phyloP scores from a whole-genome alignment of 2,329 filamentous ascomycete genomes.

The Laburnicola sp. region DNA sequence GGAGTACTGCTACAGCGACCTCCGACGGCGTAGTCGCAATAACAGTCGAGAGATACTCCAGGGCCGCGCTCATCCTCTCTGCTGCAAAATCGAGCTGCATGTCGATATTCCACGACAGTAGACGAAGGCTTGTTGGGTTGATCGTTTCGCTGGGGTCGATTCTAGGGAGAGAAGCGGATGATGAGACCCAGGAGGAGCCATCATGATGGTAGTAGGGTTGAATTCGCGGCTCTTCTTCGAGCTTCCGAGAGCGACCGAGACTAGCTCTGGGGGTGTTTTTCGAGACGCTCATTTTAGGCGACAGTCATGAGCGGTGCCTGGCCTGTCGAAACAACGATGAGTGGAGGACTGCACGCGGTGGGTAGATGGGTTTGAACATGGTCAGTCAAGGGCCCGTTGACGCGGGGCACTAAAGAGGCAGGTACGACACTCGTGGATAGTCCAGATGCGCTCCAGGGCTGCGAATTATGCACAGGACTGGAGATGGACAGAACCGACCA shows the following conservation, averaged over 20 bases:
- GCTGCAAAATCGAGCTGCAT: constrained; percentile 45
- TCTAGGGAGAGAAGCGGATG: constrained; percentile 3
- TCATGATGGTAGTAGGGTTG: constrained; percentile 15
- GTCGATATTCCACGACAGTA: constrained; percentile 57
- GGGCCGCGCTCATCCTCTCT: constrained; percentile 48
- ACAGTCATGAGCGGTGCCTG: not conserved
- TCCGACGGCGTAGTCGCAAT: constrained; percentile 22
- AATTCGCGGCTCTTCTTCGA: constrained; percentile 16
- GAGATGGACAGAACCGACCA: no score
- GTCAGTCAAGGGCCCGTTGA: not conserved
- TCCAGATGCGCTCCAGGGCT: no score
- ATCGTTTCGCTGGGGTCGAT: not conserved
- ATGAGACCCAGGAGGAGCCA: constrained; percentile 2
- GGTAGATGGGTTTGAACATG: not conserved
- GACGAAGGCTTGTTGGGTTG: constrained; percentile 19
- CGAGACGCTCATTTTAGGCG: constrained; percentile 9
- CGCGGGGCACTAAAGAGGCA: not conserved
- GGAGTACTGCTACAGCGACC: constrained; percentile 50
- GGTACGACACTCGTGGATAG: not conserved
- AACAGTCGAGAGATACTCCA: constrained; percentile 44
- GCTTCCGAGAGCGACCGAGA: constrained; percentile 19
- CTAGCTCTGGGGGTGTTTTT: constrained; percentile 14
- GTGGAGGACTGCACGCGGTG: not conserved
- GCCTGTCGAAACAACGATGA: no score
- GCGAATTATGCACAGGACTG: no score